Conservation (phyloP, 2,329 filamentous ascomycete species). For the Talaromyces sp. region DNA sequence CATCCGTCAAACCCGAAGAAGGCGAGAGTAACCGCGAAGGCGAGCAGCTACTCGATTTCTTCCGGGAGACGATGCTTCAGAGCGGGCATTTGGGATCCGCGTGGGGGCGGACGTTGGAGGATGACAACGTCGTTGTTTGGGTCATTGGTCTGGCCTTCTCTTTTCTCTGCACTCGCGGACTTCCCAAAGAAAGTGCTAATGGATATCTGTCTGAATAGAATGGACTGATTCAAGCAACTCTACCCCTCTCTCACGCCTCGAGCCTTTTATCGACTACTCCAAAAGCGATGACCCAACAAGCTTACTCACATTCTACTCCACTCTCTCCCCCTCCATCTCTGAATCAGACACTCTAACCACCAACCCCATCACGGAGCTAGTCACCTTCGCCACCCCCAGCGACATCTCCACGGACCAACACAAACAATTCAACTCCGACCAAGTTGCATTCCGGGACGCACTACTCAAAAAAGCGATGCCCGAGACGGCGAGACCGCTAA, state of each 20-base stretch:
- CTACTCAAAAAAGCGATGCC: slow-evolving; percentile 29
- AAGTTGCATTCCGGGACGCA: slow-evolving; percentile 25
- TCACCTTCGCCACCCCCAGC: slow-evolving; percentile 43
- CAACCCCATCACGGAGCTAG: slow-evolving; percentile 50
- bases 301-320: slow-evolving; percentile 28
- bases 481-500: slow-evolving; percentile 26
- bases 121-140: slow-evolving; percentile 36
- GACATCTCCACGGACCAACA: slow-evolving; percentile 23
- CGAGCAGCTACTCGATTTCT: slow-evolving; percentile 27
- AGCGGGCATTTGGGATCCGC: slow-evolving; percentile 33
- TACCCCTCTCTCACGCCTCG: slow-evolving; percentile 21
- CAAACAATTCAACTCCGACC: slow-evolving; percentile 10
- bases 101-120: slow-evolving; percentile 38
- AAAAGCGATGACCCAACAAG: slow-evolving; percentile 16
- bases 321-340: slow-evolving; percentile 29
- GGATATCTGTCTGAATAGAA: slow-evolving; percentile 22
- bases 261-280: slow-evolving; percentile 25
- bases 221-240: slow-evolving; percentile 33
- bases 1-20: slow-evolving; percentile 38
- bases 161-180: background rate
- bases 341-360: slow-evolving; percentile 29
- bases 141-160: slow-evolving; percentile 28
- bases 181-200: background rate
- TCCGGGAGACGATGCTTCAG: slow-evolving; percentile 31
- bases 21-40: slow-evolving; percentile 33